Conservation (phyloP, 345 rosid genomes). For the Populus davidiana region DNA sequence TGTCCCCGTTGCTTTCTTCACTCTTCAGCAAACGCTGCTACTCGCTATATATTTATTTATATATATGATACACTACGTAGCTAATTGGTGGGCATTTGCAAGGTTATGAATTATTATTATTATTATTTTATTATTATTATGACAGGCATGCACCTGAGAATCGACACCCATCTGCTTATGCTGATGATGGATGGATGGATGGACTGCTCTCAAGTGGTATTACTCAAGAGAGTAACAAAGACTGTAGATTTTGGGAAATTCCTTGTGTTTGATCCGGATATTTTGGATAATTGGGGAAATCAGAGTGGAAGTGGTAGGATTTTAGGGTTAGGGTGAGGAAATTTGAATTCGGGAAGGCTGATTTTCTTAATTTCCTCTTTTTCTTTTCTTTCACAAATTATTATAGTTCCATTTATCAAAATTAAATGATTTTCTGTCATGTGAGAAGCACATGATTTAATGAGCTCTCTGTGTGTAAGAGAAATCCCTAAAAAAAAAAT, state of each 20-base stretch:
- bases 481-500: too few relatives aligned
- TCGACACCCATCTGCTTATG: too few relatives aligned
- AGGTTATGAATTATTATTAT: too few relatives aligned
- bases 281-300: not conserved
- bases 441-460: not conserved
- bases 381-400: too few relatives aligned
- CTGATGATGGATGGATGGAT: too few relatives aligned
- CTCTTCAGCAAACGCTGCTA: not conserved
- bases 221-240: too few relatives aligned
- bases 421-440: not conserved
- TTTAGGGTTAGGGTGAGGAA: not conserved
- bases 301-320: not conserved
- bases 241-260: too few relatives aligned
- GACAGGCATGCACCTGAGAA: too few relatives aligned
- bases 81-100: not conserved
- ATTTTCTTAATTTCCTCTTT: not conserved
- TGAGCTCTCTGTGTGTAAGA: not conserved
- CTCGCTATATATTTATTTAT: not conserved
- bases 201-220: too few relatives aligned
- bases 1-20: not conserved
- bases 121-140: too few relatives aligned
- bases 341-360: not conserved
- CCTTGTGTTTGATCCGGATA: not conserved
- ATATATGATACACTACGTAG: not conserved
- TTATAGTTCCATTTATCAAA: not conserved